Base-by-base conservation (phyloP, 257 asterid genomes). In the Gentiana macrophylla region DNA sequence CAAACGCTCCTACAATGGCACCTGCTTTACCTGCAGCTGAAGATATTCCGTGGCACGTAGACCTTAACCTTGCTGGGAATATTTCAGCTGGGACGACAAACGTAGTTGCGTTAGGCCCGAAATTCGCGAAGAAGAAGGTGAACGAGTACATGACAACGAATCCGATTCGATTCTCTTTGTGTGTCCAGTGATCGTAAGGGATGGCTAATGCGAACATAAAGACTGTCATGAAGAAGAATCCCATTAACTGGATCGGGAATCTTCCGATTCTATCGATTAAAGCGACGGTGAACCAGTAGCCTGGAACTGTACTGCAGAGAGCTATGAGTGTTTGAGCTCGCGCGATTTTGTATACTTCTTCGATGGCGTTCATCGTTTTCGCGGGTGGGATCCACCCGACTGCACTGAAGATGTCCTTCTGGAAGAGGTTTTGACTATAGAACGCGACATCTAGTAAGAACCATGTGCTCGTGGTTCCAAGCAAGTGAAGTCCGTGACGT, bases 211-310 rank as follows among this genome's bases (percentile, higher is more conserved):
- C 80, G 37, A 78, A 78, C 80, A 74, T 78, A 64, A 78, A 78
- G 0, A 78, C 80, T 0, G 78, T 78, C 84, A 78, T 78, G 68
- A 78, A 65, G 67, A 78, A 74, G 66, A 78, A 78, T 12, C 81
- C 81, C 81, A 72, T 72, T 15, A 76, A 15, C 51, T 76, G 78
- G 45, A 76, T 76, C 4, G 69, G 54, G 15, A 74, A 77, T 37
- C 84, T 59, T 9, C 80, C 80, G 0, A 77, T 68, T 45, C 4
- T 65, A 15, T 77, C 84, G 0, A 77, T 77, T 37, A 77, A 65
- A 1, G 53, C 56, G 11, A 77, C 80, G 2, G 84, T 77, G 37
- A 77, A 74, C 84, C 84, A 77, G 52, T 77, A 77, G 2, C 80
- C 84, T 1, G 79, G 84, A 50, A 75, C 84, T 0, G 84, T 78